Percentiles rank a stretch among this genome's conserved stretches.
Conservation (phyloP, 2,329 filamentous ascomycete genomes). For the Apiospora marii region DNA sequence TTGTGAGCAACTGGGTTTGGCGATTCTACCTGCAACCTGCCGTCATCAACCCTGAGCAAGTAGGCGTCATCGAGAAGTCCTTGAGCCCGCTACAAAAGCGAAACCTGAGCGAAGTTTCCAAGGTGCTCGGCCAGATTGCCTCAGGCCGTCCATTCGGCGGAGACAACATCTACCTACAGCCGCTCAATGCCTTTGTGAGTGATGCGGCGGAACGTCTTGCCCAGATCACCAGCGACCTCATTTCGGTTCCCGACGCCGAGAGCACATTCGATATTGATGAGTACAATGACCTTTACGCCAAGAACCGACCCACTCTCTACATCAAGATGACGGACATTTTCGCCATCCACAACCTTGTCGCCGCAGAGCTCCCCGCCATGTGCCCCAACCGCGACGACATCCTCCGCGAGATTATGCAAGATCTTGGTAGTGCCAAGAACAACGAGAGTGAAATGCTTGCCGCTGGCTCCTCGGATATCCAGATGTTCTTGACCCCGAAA, state of each 20-base stretch:
- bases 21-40: slow-evolving; percentile 92
- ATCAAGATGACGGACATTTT: slow-evolving; percentile 99
- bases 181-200: slow-evolving; percentile 88
- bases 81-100: slow-evolving; percentile 91
- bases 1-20: slow-evolving; percentile 93
- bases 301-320: slow-evolving; percentile 97
- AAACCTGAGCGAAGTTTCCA: slow-evolving; percentile 88
- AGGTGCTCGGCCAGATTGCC: slow-evolving; percentile 88
- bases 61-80: slow-evolving; percentile 89
- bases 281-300: slow-evolving; percentile 96
- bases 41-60: slow-evolving; percentile 87
- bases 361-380: slow-evolving; percentile 78
- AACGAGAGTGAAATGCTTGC: slow-evolving; percentile 94
- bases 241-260: slow-evolving; percentile 87
- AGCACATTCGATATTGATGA: slow-evolving; percentile 97
- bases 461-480: slow-evolving; percentile 87
- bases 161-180: slow-evolving; percentile 95
- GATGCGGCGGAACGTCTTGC: slow-evolving; percentile 84
- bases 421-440: slow-evolving; percentile 93
- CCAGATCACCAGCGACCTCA: slow-evolving; percentile 77
- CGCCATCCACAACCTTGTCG: slow-evolving; percentile 88
- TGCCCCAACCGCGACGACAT: slow-evolving; percentile 86
- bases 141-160: slow-evolving; percentile 90
- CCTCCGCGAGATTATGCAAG: slow-evolving; percentile 88
- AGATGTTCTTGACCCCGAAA: slow-evolving; percentile 88